Evolutionary conservation across 2,329 filamentous ascomycete species (phyloP).

Genomic region (Mycocentrospora acerina): DNA sequence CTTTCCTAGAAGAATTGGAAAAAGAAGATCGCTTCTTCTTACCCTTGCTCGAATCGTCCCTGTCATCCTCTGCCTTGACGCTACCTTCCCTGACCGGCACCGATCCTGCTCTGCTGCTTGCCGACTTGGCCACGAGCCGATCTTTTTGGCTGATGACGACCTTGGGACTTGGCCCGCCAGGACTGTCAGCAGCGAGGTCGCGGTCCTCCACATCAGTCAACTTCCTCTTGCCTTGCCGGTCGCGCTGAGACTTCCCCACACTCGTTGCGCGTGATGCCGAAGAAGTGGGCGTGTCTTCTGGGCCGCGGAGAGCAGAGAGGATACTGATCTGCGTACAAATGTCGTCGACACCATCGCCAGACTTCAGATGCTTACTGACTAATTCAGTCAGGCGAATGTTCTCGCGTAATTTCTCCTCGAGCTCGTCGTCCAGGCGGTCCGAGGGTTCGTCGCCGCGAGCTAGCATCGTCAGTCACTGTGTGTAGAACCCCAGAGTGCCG

Average conservation of each 20-base stretch:
- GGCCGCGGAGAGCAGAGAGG: slow-evolving; percentile 49
- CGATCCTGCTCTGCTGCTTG: slow-evolving; percentile 44
- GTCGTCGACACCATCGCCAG: slow-evolving; percentile 45
- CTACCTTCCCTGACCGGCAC: slow-evolving; percentile 52
- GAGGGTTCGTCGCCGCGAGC: slow-evolving; percentile 39
- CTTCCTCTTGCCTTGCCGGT: slow-evolving; percentile 42
- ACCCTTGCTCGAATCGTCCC: slow-evolving; percentile 48
- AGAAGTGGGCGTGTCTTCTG: slow-evolving; percentile 44
- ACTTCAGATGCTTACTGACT: slow-evolving; percentile 46
- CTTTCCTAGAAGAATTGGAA: slow-evolving; percentile 19
- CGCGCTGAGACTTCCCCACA: slow-evolving; percentile 39
- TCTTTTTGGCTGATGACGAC: slow-evolving; percentile 36
- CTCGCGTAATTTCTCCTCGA: slow-evolving; percentile 50
- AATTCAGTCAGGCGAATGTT: slow-evolving; percentile 52
- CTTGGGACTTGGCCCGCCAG: slow-evolving; percentile 38
- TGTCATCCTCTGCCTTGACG: slow-evolving; percentile 54
- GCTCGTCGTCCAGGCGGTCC: slow-evolving; percentile 46
- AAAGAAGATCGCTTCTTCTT: slow-evolving; percentile 38
- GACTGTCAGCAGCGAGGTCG: slow-evolving; percentile 42
- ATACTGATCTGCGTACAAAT: slow-evolving; percentile 47
- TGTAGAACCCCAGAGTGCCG: no score
- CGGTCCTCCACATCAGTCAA: slow-evolving; percentile 42
- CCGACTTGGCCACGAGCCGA: slow-evolving; percentile 43
- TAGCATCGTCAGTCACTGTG: slow-evolving; percentile 16
- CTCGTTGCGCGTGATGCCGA: slow-evolving; percentile 39